Percentiles rank a stretch among this genome's conserved stretches.
These are phyloP conservation scores for Solanum bukasovii DNA, from an alignment of 257 asterid species.

Conservation along the genomic window DNA sequence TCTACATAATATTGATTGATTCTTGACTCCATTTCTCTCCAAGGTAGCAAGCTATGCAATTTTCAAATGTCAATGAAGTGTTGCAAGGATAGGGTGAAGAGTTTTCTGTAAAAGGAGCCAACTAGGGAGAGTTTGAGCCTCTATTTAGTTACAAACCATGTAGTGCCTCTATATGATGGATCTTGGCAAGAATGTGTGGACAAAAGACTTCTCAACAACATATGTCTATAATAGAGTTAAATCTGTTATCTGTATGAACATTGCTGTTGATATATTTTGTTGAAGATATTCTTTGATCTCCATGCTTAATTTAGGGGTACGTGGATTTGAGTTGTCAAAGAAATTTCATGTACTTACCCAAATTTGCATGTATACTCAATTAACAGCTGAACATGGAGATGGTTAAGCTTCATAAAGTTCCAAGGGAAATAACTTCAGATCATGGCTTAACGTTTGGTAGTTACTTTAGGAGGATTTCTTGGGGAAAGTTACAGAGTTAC, in stretches of 20 bases:
- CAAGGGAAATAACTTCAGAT: neutral
- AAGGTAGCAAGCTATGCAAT: neutral
- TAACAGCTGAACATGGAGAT: neutral
- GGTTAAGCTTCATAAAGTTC: neutral
- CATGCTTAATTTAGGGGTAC: neutral
- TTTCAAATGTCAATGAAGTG: neutral
- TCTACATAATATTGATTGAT: neutral
- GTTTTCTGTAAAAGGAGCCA: neutral
- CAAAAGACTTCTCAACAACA: neutral
- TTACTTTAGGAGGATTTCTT: neutral
- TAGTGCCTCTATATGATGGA: neutral
- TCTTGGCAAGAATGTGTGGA: neutral
- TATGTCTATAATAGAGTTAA: neutral
- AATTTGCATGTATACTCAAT: neutral
- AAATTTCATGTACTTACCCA: neutral
- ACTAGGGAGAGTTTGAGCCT: neutral
- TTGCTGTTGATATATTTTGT: neutral
- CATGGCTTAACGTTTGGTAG: neutral
- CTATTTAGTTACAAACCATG: neutral
- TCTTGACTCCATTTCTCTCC: neutral
- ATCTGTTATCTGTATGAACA: neutral
- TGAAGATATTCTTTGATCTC: neutral
- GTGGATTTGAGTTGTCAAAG: neutral
- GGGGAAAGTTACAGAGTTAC: neutral
- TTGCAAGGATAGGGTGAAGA: neutral